phyloP scores from a whole-genome alignment of 176 grass and related monocot genomes.

The Carex cristatella region DNA sequence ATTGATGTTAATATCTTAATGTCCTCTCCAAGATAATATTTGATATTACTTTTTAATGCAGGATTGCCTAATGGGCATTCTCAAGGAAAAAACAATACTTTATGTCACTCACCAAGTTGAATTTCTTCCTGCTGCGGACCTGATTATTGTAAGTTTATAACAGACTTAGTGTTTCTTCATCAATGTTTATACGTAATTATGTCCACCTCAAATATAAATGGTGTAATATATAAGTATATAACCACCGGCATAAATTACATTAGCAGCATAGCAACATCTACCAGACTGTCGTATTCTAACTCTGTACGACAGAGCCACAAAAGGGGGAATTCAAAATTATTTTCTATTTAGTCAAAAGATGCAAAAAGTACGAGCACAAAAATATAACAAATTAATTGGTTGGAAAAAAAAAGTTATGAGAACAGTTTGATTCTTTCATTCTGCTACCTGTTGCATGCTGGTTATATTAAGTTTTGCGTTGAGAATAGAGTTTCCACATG shows the following conservation, averaged over 20 bases:
- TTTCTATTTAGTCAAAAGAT: slow-evolving; percentile 8
- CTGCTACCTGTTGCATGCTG: slow-evolving; percentile 6
- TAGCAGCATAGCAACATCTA: background rate
- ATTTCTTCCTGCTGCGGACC: slow-evolving; percentile 84
- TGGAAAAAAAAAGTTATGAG: background rate
- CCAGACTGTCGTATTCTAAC: background rate
- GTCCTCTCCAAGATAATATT: background rate
- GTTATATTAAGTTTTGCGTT: background rate
- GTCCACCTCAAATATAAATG: background rate
- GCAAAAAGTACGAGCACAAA: background rate
- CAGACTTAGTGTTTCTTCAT: background rate
- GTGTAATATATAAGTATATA: background rate
- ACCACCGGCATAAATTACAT: background rate
- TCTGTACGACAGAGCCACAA: background rate
- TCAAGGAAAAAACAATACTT: slow-evolving; percentile 83
- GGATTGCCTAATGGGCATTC: slow-evolving; percentile 89
- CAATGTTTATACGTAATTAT: background rate
- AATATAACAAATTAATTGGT: background rate
- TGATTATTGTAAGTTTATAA: slow-evolving; percentile 69
- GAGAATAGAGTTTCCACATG: slow-evolving; percentile 8
- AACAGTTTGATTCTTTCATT: background rate
- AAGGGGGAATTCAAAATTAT: background rate
- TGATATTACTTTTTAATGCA: slow-evolving; percentile 30
- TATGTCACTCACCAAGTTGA: slow-evolving; percentile 98
- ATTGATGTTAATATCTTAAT: background rate